Conservation (phyloP, 495 filamentous ascomycete genomes). For the Aspergillus taichungensis region DNA sequence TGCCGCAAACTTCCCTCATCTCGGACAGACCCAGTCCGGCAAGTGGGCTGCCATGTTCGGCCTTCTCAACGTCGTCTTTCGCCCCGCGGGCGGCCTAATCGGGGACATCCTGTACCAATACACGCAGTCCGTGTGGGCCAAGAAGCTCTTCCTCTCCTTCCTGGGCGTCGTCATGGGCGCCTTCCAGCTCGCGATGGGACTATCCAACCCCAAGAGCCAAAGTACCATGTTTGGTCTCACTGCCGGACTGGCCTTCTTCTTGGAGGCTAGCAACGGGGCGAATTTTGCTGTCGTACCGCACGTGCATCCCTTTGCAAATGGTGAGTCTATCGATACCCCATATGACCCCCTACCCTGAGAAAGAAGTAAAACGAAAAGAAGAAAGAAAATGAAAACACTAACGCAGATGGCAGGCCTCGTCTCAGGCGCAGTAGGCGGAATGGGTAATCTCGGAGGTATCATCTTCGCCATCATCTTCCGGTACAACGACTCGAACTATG, state of each 20-base stretch:
- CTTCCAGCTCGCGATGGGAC: slow-evolving; percentile 63
- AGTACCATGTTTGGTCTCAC: slow-evolving; percentile 70
- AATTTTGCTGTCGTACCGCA: slow-evolving; percentile 83
- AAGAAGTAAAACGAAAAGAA: not conserved
- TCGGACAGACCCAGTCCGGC: slow-evolving; percentile 64
- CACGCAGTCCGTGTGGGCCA: slow-evolving; percentile 57
- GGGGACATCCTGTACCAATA: slow-evolving; percentile 62
- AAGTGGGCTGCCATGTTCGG: slow-evolving; percentile 89
- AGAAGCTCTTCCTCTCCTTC: slow-evolving; percentile 63
- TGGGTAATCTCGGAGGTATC: slow-evolving; percentile 79
- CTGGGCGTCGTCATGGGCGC: slow-evolving; percentile 55
- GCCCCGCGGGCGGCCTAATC: slow-evolving; percentile 66
- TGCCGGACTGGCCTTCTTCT: slow-evolving; percentile 66
- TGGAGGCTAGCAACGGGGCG: slow-evolving; percentile 76
- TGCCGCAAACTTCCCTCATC: slow-evolving; percentile 60
- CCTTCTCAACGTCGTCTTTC: slow-evolving; percentile 68
- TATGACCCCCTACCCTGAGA: not conserved
- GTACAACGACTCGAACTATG: slow-evolving; percentile 59
- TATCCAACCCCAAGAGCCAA: slow-evolving; percentile 48
- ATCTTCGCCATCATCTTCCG: slow-evolving; percentile 82
- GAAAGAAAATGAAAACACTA: not conserved
- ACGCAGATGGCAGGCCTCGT: slow-evolving; percentile 47
- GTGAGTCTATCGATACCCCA: slow-evolving; percentile 23
- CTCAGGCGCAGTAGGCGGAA: slow-evolving; percentile 66
- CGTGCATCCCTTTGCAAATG: slow-evolving; percentile 67